phyloP scores from a whole-genome alignment of 179 eudicot species.

The Beta lomatogona region DNA sequence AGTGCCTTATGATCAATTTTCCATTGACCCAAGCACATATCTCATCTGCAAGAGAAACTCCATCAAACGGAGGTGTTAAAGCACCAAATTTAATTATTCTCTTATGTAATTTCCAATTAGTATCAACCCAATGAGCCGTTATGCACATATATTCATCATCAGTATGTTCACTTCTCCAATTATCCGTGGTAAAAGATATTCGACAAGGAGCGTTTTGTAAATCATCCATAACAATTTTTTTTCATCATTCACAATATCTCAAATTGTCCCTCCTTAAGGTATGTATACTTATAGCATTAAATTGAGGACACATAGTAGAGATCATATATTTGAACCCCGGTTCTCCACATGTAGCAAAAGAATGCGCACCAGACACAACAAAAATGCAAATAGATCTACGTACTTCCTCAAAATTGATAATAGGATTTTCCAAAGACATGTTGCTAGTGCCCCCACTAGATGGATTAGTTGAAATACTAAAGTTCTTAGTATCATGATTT shows the following conservation, averaged over 20 bases:
- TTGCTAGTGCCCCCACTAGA: neutral
- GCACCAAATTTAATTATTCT: slow-evolving; percentile 13
- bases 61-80: slow-evolving; percentile 11
- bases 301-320: slow-evolving; percentile 6
- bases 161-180: slow-evolving; percentile 18
- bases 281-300: neutral
- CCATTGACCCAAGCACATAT: too few species aligned
- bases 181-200: slow-evolving; percentile 9
- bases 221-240: neutral
- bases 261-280: neutral
- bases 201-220: neutral
- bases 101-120: slow-evolving; percentile 15
- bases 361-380: too few species aligned
- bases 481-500: slow-evolving; percentile 1
- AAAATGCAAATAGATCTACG: neutral
- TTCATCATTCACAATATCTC: neutral
- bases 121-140: slow-evolving; percentile 14
- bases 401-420: neutral
- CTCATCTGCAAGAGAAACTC: too few species aligned
- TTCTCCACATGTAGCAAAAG: slow-evolving; percentile 16
- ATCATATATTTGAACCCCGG: neutral
- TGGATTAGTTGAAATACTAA: neutral
- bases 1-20: too few species aligned
- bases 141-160: slow-evolving; percentile 27
- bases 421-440: slow-evolving; percentile 4